Conservation (phyloP, 495 filamentous ascomycete genomes). For the Hypoxylon trugodes region DNA sequence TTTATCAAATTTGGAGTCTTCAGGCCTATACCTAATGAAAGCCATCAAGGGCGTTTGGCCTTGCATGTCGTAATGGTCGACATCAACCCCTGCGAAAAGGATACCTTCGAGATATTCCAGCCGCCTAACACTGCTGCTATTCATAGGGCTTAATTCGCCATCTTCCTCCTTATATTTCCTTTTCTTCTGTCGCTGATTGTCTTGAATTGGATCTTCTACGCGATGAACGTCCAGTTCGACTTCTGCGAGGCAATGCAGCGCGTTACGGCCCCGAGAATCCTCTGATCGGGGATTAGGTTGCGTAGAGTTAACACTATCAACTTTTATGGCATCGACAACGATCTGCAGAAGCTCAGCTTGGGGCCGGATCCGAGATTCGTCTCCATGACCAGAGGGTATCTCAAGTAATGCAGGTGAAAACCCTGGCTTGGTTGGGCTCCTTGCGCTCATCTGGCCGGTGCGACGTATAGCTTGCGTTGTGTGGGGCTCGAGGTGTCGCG, state of each 20-base stretch:
- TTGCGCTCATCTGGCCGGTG: conserved; percentile 11
- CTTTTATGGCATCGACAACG: conserved; percentile 35
- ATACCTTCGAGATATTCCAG: conserved; percentile 47
- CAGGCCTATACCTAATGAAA: conserved; percentile 52
- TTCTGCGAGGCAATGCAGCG: conserved; percentile 59
- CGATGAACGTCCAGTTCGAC: conserved; percentile 37
- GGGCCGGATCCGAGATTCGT: conserved; percentile 28
- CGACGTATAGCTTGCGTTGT: background rate
- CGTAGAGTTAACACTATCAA: conserved; percentile 39
- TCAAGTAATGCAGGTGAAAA: conserved; percentile 4
- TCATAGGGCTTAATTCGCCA: conserved; percentile 11
- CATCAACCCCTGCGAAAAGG: conserved; percentile 46
- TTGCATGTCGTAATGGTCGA: conserved; percentile 53
- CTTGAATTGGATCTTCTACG: conserved; percentile 9
- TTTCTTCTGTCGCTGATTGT: conserved; percentile 28
- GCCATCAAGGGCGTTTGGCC: conserved; percentile 58
- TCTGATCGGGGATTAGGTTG: conserved; percentile 44
- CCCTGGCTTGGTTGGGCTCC: background rate
- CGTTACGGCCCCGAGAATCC: conserved; percentile 56
- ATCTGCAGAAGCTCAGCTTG: conserved; percentile 49
- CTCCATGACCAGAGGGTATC: conserved; percentile 11
- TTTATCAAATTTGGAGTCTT: conserved; percentile 44
- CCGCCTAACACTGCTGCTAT: conserved; percentile 17
- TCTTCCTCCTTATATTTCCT: conserved; percentile 41
- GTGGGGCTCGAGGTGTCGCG: background rate